Percentiles rank a stretch among this genome's conserved stretches.
Conservation (phyloP, 257 asterid genomes). For the Solanum piurae region DNA sequence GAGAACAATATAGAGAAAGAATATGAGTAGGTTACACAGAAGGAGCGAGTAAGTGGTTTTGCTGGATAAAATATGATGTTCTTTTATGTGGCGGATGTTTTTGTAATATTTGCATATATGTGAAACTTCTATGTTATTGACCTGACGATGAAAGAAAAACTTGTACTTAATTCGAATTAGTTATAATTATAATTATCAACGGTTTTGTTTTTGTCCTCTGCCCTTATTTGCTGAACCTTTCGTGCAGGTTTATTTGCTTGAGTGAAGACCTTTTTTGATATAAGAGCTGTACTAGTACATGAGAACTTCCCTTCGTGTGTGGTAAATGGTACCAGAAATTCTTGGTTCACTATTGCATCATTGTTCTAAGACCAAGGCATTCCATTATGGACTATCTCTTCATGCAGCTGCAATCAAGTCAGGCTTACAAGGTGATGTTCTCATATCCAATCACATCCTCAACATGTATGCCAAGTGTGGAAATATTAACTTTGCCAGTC, state of each 20-base stretch:
- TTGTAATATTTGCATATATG: not conserved
- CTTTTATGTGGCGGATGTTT: not conserved
- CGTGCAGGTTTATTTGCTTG: not conserved
- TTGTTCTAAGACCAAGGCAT: constrained; percentile 43
- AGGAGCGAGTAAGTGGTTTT: not conserved
- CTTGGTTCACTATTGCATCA: constrained; percentile 43
- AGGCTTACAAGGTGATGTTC: constrained; percentile 26
- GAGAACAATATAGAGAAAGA: not conserved
- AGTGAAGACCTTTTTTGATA: not conserved
- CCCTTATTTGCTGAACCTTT: not conserved
- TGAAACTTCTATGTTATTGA: not conserved
- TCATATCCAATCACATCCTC: constrained; percentile 40
- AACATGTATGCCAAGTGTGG: constrained; percentile 71
- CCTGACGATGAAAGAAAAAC: not conserved
- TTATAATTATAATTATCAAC: not conserved
- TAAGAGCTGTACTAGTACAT: not conserved
- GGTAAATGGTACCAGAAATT: constrained; percentile 19
- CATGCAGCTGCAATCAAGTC: constrained; percentile 55
- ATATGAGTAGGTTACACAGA: not conserved
- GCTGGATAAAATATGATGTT: not conserved
- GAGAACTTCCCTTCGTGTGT: not conserved
- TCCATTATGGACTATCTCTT: constrained; percentile 29
- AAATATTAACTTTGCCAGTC: constrained; percentile 25
- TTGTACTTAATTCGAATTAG: not conserved
- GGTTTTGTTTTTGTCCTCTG: not conserved